Conservation (phyloP, 495 filamentous ascomycete species). For the Neurospora pannonica region DNA sequence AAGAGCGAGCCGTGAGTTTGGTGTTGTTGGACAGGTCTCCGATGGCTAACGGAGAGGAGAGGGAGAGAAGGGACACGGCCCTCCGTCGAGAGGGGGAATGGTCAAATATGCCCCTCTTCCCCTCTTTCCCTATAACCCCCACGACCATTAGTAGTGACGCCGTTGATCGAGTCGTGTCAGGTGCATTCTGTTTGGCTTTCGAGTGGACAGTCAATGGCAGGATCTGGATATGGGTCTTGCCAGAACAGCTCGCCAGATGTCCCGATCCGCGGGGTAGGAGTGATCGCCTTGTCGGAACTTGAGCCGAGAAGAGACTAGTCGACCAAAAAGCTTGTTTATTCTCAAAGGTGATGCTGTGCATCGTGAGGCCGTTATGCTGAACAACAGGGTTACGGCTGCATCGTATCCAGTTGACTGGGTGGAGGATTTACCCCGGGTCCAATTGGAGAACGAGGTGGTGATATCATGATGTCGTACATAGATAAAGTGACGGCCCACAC, state of each 20-base stretch:
- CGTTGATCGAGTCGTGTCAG: neutral
- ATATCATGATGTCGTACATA: neutral
- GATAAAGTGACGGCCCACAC: neutral
- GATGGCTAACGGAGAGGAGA: neutral
- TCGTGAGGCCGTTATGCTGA: neutral
- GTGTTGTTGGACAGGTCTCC: neutral
- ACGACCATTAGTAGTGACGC: neutral
- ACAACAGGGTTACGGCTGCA: neutral
- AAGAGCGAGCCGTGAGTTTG: neutral
- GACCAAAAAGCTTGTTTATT: neutral
- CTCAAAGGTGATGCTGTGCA: neutral
- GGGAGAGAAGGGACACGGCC: neutral
- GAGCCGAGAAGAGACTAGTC: neutral
- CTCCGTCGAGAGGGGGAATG: neutral
- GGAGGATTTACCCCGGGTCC: neutral
- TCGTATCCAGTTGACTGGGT: neutral
- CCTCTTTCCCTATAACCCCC: neutral
- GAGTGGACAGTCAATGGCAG: neutral
- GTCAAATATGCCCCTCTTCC: neutral
- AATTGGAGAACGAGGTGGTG: neutral
- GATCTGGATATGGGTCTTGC: neutral
- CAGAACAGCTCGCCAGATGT: neutral
- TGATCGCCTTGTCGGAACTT: neutral
- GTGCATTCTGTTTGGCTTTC: neutral
- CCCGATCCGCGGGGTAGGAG: neutral